Evolutionary conservation across 305 asterid genomes (phyloP).

Genomic region (Solanum chacoense): DNA sequence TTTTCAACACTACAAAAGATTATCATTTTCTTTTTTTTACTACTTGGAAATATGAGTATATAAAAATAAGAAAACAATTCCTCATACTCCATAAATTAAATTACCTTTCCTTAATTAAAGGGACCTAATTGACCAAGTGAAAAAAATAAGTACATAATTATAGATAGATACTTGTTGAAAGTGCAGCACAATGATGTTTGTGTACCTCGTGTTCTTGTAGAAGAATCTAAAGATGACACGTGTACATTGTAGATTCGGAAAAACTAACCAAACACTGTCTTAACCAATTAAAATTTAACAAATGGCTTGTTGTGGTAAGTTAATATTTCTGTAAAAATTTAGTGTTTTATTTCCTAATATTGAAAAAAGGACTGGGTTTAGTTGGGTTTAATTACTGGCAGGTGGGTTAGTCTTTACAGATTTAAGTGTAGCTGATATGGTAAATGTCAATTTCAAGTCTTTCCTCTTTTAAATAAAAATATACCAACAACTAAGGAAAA

Average conservation of each 20-base stretch:
- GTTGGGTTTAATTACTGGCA: background rate
- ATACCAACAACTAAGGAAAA: background rate
- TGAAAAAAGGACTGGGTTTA: background rate
- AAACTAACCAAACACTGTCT: background rate
- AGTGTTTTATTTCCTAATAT: background rate
- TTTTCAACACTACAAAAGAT: background rate
- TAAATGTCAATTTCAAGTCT: background rate
- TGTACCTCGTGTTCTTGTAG: constrained; percentile 5
- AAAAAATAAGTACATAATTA: background rate
- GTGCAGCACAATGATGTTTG: background rate
- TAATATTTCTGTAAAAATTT: background rate
- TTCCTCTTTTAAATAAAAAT: background rate
- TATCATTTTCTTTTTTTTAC: background rate
- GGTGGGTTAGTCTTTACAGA: background rate
- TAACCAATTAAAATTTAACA: background rate
- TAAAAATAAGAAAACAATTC: background rate
- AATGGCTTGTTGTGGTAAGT: background rate
- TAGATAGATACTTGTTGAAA: background rate
- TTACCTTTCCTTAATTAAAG: constrained; percentile 27
- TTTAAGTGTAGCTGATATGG: background rate
- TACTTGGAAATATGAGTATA: background rate
- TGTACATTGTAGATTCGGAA: constrained; percentile 23
- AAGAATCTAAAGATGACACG: constrained; percentile 41
- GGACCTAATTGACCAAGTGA: constrained; percentile 29
- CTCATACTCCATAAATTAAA: background rate